Percentiles rank a stretch among this genome's conserved stretches.
Evolutionary conservation across 2,329 filamentous ascomycete genomes (phyloP).

Genomic region (Diaporthe eres): DNA sequence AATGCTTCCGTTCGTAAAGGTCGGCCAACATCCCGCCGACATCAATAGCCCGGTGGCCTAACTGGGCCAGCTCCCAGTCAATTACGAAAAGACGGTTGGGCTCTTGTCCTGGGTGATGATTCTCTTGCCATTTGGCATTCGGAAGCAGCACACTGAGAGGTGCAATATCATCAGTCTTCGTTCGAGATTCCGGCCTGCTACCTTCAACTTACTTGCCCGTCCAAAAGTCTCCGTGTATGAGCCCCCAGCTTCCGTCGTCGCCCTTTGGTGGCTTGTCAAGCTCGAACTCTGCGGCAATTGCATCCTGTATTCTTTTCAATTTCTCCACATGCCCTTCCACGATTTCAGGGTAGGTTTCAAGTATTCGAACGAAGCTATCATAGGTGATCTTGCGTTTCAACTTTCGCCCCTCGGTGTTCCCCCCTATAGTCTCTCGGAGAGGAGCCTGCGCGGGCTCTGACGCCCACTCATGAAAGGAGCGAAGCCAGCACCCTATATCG

Average conservation of each 20-base stretch:
- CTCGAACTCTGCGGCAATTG: conserved; percentile 48
- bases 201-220: conserved; percentile 55
- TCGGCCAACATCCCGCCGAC: conserved; percentile 59
- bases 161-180: background rate
- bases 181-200: too few relatives aligned
- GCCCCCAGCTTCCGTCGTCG: conserved; percentile 41
- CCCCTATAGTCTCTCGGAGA: conserved; percentile 43
- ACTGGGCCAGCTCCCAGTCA: conserved; percentile 59
- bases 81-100: conserved; percentile 53
- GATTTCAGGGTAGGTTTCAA: conserved; percentile 51
- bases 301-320: conserved; percentile 50
- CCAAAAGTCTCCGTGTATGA: conserved; percentile 60
- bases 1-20: conserved; percentile 55
- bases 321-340: conserved; percentile 46
- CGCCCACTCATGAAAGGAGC: conserved; percentile 54
- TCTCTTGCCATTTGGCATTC: background rate
- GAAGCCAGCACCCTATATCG: conserved; percentile 51
- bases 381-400: conserved; percentile 58
- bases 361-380: conserved; percentile 50
- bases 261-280: conserved; percentile 37
- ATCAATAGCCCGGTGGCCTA: conserved; percentile 55
- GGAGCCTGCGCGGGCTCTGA: conserved; percentile 43
- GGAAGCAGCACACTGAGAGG: background rate
- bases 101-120: background rate
- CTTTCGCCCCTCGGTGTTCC: conserved; percentile 52